Base-by-base conservation (phyloP, 495 filamentous ascomycete genomes). In the Aspergillus mulundensis region DNA sequence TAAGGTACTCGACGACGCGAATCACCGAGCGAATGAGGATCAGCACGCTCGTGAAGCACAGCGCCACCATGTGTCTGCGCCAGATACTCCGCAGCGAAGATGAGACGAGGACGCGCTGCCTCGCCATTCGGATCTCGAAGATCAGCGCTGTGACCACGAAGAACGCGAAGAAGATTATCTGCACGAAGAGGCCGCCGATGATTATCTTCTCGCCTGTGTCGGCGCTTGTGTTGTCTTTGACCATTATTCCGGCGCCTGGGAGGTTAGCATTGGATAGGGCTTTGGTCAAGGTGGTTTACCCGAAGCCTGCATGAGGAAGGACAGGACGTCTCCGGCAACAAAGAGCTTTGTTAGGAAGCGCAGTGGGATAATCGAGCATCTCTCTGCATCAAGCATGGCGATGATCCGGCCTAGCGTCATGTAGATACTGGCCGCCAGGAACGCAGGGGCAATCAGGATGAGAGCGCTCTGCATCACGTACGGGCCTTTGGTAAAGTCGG, bases 1-100 rank as follows among this genome's bases (percentile, higher is more conserved):
- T 69, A 0, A 78, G 20, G 53, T 84, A 90, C 70, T 89, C 87
- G 12, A 85, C 68, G 18, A 85, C 72, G 21, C 87, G 76, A 60
- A 87, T 81, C 7, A 88, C 54, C 7, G 75, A 81, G 6, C 87
- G 78, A 2, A 87, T 60, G 50, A 89, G 57, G 54, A 90, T 87
- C 8, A 88, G 66, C 1, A 60, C 63, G 50, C 75, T 80, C 6
- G 71, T 66, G 1, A 53, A 51, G 62, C 86, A 88, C 2, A 88
- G 75, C 30, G 78, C 67, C 19, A 65, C 47, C 46, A 87, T 63
- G 48, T 81, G 71, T 24, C 69, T 70, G 54, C 65, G 58, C 86
- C 86, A 89, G 32, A 36, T 36, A 2, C 6, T 14, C 6, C 12
- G 32, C 32, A 36, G 32, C 2, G 2, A 4, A 36, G 2, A 2